phyloP scores from a whole-genome alignment of 768 basidiomycete species.

The Trametes cinnabarina region DNA sequence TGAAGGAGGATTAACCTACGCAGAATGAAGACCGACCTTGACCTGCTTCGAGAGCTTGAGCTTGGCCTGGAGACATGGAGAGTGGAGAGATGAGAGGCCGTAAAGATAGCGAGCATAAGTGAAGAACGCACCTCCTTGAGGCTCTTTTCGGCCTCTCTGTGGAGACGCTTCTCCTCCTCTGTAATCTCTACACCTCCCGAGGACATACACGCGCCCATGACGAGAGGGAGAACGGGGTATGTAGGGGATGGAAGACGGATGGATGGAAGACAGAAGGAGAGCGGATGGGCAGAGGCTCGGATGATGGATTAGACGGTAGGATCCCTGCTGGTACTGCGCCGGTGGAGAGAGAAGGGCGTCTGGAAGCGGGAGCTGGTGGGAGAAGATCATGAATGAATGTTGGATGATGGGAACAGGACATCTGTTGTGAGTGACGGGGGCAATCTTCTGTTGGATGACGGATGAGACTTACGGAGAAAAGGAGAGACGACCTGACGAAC shows the following conservation, averaged over 20 bases:
- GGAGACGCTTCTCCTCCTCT: constrained; percentile 65
- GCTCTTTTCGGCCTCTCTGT: constrained; percentile 73
- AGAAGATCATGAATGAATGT: constrained; percentile 11
- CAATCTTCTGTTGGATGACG: neutral
- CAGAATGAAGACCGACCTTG: constrained; percentile 52
- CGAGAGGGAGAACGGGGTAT: constrained; percentile 6
- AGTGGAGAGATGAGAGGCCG: neutral
- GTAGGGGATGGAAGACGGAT: constrained; percentile 8
- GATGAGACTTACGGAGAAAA: neutral
- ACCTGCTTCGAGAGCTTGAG: constrained; percentile 68
- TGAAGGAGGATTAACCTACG: constrained; percentile 32
- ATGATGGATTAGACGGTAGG: too few relatives aligned
- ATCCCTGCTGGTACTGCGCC: neutral
- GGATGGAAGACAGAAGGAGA: constrained; percentile 9
- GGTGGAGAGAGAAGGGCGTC: constrained; percentile 10
- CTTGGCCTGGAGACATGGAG: constrained; percentile 54
- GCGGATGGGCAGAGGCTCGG: constrained; percentile 3
- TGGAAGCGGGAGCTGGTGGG: constrained; percentile 1
- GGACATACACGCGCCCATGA: constrained; percentile 79
- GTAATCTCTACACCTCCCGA: constrained; percentile 55
- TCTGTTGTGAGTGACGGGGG: constrained; percentile 1
- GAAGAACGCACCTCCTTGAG: constrained; percentile 64
- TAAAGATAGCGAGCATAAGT: constrained; percentile 2
- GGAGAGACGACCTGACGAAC: constrained; percentile 13
- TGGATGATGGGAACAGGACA: constrained; percentile 14